A percentile compares a stretch with the other conserved stretches of the same genome.
phyloP scores from a whole-genome alignment of 2,329 filamentous ascomycete genomes.

The Hymenoscyphus albidus region DNA sequence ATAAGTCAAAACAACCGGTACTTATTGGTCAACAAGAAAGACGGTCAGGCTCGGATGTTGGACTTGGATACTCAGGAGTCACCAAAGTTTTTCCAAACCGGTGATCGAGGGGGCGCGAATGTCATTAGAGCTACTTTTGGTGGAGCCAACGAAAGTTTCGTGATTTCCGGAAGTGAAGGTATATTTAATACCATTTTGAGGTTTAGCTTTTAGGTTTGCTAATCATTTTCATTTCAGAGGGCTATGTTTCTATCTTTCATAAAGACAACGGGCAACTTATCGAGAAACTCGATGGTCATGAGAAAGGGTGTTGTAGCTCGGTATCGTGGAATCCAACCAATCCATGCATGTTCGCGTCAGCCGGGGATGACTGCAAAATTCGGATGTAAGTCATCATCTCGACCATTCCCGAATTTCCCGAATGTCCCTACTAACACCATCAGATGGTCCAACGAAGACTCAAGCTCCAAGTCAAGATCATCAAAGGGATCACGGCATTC shows the following conservation, averaged over 20 bases:
- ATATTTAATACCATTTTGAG: conserved; percentile 30
- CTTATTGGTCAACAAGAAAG: conserved; percentile 76
- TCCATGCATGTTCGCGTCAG: conserved; percentile 81
- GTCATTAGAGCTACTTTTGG: conserved; percentile 83
- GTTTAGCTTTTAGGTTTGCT: conserved; percentile 8
- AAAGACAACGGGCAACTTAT: conserved; percentile 75
- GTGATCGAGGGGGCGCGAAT: conserved; percentile 69
- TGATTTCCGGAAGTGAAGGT: conserved; percentile 90
- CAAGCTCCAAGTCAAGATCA: not conserved
- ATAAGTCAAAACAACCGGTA: conserved; percentile 78
- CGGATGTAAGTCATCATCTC: conserved; percentile 66
- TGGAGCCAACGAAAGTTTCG: conserved; percentile 86
- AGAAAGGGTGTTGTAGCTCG: conserved; percentile 73
- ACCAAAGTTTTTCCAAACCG: conserved; percentile 66
- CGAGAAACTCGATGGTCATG: conserved; percentile 72
- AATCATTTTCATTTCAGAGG: conserved; percentile 41
- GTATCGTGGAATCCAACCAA: conserved; percentile 86
- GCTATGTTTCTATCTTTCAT: conserved; percentile 83
- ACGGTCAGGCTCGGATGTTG: conserved; percentile 73
- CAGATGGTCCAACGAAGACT: conserved; percentile 30
- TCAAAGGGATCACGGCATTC: conserved; percentile 18
- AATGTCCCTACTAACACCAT: not conserved
- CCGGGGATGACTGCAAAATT: conserved; percentile 80
- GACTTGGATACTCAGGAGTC: conserved; percentile 69
- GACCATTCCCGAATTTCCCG: not conserved